Evolutionary conservation across 768 basidiomycete species (phyloP).

Genomic region (Jaapia argillacea): DNA sequence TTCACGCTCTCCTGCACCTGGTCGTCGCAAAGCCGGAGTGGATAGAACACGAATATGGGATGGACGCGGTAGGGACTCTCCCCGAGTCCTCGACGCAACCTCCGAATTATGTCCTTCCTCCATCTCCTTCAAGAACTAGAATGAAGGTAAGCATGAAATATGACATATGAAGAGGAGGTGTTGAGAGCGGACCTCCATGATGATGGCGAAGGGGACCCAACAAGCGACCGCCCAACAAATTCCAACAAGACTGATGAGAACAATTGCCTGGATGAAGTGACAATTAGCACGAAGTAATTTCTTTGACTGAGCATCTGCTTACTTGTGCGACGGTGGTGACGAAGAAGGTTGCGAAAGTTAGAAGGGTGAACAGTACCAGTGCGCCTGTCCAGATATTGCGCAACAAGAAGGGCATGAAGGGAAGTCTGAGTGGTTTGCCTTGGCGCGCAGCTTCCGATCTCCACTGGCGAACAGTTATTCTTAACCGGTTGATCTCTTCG

Average conservation of each 20-base stretch:
- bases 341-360: conserved; percentile 83
- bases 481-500: conserved; percentile 60
- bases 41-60: conserved; percentile 47
- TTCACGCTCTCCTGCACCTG: conserved; percentile 33
- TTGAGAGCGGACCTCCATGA: conserved; percentile 71
- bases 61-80: conserved; percentile 24
- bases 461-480: conserved; percentile 69
- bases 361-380: conserved; percentile 63
- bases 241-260: conserved; percentile 77
- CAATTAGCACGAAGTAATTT: background rate
- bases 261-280: conserved; percentile 47
- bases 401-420: conserved; percentile 83
- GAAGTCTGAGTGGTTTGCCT: conserved; percentile 68
- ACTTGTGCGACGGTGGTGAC: conserved; percentile 71
- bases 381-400: conserved; percentile 93
- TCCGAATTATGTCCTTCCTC: conserved; percentile 15
- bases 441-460: conserved; percentile 71
- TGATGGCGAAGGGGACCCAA: conserved; percentile 95
- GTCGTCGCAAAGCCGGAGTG: conserved; percentile 29
- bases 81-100: background rate
- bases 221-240: conserved; percentile 97
- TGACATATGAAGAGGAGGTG: background rate
- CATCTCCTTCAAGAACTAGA: conserved; percentile 13
- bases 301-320: conserved; percentile 7
- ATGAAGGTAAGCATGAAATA: background rate